A percentile compares a stretch with the other conserved stretches of the same genome.
Conservation (phyloP, 768 basidiomycete genomes). For the Rhodocollybia butyracea region DNA sequence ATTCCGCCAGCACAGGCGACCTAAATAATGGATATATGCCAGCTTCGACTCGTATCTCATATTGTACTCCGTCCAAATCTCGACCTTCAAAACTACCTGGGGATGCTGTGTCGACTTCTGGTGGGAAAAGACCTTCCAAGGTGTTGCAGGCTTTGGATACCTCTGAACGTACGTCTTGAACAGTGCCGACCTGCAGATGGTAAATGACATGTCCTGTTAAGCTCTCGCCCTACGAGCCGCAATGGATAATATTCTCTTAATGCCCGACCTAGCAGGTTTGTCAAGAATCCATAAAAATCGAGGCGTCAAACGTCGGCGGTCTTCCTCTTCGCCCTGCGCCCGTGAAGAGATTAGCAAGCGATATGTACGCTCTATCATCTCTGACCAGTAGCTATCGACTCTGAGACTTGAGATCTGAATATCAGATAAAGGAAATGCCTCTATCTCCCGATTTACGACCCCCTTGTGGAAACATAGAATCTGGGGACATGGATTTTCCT, state of each 20-base stretch:
- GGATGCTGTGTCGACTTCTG: neutral
- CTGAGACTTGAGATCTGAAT: too few relatives aligned
- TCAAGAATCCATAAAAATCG: constrained; percentile 8
- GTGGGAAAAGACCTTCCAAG: constrained; percentile 26
- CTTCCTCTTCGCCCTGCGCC: constrained; percentile 3
- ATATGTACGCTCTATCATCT: neutral
- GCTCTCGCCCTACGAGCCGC: constrained; percentile 33
- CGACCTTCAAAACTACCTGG: neutral
- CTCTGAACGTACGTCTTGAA: constrained; percentile 35
- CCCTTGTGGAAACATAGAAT: neutral
- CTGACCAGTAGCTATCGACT: neutral
- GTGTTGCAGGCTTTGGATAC: constrained; percentile 40
- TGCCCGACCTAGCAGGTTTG: constrained; percentile 44
- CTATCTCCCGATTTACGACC: neutral
- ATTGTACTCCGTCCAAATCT: constrained; percentile 16
- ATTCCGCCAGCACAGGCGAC: neutral
- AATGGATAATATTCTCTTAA: constrained; percentile 38
- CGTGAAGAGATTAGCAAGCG: neutral
- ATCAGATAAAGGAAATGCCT: too few relatives aligned
- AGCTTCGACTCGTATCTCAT: constrained; percentile 21
- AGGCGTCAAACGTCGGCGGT: neutral
- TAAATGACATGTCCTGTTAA: constrained; percentile 10
- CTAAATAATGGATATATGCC: constrained; percentile 20
- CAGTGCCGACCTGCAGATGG: neutral
- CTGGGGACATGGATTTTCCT: neutral